Conservation (phyloP, 2,329 filamentous ascomycete genomes). For the Albophoma yamanashiensis region DNA sequence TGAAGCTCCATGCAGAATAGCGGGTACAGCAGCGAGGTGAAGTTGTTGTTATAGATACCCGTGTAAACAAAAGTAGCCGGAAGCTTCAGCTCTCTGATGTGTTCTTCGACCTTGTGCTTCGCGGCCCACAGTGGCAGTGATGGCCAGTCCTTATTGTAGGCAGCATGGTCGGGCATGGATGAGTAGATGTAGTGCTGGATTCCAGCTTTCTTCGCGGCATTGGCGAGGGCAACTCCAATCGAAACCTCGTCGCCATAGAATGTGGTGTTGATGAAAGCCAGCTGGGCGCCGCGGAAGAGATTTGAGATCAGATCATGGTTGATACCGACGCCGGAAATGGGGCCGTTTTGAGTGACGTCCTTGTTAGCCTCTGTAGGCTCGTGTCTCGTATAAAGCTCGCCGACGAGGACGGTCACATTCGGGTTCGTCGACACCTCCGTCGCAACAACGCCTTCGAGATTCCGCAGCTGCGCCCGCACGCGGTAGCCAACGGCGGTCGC, state of each 20-base stretch:
- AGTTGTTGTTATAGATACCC: constrained; percentile 99
- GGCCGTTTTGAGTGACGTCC: constrained; percentile 59
- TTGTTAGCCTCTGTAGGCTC: constrained; percentile 37
- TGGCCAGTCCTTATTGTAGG: constrained; percentile 67
- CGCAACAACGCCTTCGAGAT: constrained; percentile 77
- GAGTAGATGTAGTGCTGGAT: constrained; percentile 93
- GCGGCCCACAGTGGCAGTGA: constrained; percentile 82
- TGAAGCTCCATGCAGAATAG: constrained; percentile 92
- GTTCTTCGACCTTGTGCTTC: constrained; percentile 89
- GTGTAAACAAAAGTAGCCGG: constrained; percentile 91
- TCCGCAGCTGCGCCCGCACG: constrained; percentile 85
- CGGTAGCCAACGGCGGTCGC: constrained; percentile 88
- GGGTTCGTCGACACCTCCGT: constrained; percentile 74
- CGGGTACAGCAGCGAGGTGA: constrained; percentile 84
- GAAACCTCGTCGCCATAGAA: constrained; percentile 91
- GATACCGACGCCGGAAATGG: constrained; percentile 53
- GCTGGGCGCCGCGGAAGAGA: constrained; percentile 73
- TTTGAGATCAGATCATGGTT: constrained; percentile 63
- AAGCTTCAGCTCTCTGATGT: constrained; percentile 71
- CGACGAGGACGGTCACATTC: constrained; percentile 58
- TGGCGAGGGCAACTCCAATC: constrained; percentile 79
- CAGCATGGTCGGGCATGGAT: constrained; percentile 90
- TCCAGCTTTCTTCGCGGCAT: constrained; percentile 74
- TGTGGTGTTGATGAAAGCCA: constrained; percentile 96
- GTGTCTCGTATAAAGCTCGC: constrained; percentile 51